phyloP scores from a whole-genome alignment of 225 moss, liverwort and hornwort genomes.

The Sphagnum contortum region DNA sequence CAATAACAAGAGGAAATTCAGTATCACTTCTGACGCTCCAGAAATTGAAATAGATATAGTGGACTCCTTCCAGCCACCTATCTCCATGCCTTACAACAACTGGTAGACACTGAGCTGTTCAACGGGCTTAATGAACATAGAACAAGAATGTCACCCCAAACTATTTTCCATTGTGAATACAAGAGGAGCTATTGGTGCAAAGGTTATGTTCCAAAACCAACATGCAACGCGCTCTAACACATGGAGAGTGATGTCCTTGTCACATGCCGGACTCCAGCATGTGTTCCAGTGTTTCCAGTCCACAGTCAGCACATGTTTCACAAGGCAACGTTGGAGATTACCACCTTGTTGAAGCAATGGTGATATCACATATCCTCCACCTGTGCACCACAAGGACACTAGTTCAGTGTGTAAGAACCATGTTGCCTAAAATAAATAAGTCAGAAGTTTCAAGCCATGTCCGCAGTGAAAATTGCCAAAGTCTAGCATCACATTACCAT shows the following conservation, averaged over 20 bases:
- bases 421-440: background rate
- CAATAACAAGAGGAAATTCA: background rate
- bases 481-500: no score
- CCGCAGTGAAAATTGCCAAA: no score
- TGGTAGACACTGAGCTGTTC: no score
- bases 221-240: conserved; percentile 91
- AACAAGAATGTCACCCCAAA: no score
- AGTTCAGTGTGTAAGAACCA: background rate
- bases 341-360: conserved; percentile 58
- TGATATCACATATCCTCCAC: conserved; percentile 97
- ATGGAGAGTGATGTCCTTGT: conserved; percentile 75
- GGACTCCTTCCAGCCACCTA: no score
- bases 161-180: no score
- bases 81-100: no score
- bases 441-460: no score
- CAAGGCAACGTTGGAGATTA: conserved; percentile 41
- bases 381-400: conserved; percentile 11
- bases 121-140: no score
- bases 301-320: conserved; percentile 89
- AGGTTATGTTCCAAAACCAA: conserved; percentile 10
- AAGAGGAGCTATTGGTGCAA: no score
- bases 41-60: no score
- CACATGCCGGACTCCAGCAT: conserved; percentile 46
- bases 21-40: no score
- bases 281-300: conserved; percentile 82